phyloP scores from a whole-genome alignment of 352 stramenopile genomes.

The Aphanomyces astaci region DNA sequence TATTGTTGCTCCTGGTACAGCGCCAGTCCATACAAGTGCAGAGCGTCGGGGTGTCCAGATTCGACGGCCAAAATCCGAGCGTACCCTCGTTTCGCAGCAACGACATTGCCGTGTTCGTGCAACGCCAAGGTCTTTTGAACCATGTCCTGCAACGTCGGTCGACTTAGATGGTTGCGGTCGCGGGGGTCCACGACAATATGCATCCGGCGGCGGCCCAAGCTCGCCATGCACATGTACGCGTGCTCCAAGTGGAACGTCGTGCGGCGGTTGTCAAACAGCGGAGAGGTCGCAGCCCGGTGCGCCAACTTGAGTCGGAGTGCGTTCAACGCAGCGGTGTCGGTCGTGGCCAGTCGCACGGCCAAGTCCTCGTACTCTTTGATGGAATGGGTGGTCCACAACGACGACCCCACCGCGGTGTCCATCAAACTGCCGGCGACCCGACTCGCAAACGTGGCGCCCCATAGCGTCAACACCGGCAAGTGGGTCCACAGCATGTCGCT shows the following conservation, averaged over 20 bases:
- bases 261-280: constrained; percentile 23
- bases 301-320: constrained; percentile 34
- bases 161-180: background rate
- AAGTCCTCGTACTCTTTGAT: constrained; percentile 65
- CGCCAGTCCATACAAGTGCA: constrained; percentile 43
- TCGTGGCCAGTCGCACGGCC: constrained; percentile 41
- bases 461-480: constrained; percentile 85
- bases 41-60: constrained; percentile 31
- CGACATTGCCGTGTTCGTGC: constrained; percentile 29
- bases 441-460: constrained; percentile 60
- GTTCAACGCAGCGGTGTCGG: constrained; percentile 18
- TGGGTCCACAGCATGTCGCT: constrained; percentile 83
- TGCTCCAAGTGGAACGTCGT: constrained; percentile 21
- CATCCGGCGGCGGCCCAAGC: constrained; percentile 32
- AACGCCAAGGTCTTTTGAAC: constrained; percentile 28
- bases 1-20: constrained; percentile 26
- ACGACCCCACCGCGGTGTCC: constrained; percentile 28
- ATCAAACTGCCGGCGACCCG: constrained; percentile 63
- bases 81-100: constrained; percentile 35
- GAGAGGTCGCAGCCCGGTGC: constrained; percentile 27
- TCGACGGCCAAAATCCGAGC: constrained; percentile 30
- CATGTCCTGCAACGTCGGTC: constrained; percentile 15
- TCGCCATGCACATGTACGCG: constrained; percentile 53
- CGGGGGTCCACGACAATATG: constrained; percentile 39
- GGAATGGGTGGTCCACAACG: constrained; percentile 36